Evolutionary conservation across 2,329 filamentous ascomycete species (phyloP).

Genomic region (Sporothrix pseudoabietina): DNA sequence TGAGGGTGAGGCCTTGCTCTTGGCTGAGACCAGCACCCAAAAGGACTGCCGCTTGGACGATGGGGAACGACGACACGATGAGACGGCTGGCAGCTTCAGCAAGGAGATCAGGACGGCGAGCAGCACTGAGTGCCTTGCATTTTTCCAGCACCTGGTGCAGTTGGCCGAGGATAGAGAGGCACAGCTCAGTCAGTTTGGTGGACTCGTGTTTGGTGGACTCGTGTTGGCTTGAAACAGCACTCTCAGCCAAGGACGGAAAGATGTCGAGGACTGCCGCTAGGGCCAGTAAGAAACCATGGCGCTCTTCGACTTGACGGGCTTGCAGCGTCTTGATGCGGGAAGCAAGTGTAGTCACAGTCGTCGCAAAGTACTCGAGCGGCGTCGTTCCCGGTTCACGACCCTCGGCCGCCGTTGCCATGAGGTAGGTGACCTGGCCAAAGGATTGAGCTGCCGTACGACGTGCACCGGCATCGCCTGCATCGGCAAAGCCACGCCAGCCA

Average conservation of each 20-base stretch:
- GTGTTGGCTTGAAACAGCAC: background rate
- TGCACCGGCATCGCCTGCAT: constrained; percentile 70
- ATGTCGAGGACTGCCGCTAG: constrained; percentile 61
- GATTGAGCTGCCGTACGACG: constrained; percentile 71
- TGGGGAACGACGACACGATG: constrained; percentile 55
- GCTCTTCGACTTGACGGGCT: constrained; percentile 65
- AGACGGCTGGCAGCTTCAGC: constrained; percentile 64
- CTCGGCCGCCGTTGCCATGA: constrained; percentile 35
- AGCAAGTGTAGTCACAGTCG: constrained; percentile 47
- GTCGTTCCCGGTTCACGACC: background rate
- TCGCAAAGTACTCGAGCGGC: constrained; percentile 39
- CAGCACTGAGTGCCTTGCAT: constrained; percentile 45
- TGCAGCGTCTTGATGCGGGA: constrained; percentile 51
- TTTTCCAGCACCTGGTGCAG: constrained; percentile 47
- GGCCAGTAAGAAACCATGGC: constrained; percentile 66
- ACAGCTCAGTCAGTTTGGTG: background rate
- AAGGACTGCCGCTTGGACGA: constrained; percentile 47
- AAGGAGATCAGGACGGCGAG: constrained; percentile 65
- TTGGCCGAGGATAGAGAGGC: constrained; percentile 1
- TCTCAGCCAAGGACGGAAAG: constrained; percentile 43
- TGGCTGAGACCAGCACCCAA: background rate
- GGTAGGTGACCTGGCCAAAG: constrained; percentile 61
- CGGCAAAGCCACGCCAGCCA: constrained; percentile 85
- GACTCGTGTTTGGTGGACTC: background rate
- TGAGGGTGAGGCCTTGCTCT: constrained; percentile 33